These are phyloP conservation scores for Tripterygium wilfordii DNA, from an alignment of 177 flowering plant genomes.

Conservation along the genomic window DNA sequence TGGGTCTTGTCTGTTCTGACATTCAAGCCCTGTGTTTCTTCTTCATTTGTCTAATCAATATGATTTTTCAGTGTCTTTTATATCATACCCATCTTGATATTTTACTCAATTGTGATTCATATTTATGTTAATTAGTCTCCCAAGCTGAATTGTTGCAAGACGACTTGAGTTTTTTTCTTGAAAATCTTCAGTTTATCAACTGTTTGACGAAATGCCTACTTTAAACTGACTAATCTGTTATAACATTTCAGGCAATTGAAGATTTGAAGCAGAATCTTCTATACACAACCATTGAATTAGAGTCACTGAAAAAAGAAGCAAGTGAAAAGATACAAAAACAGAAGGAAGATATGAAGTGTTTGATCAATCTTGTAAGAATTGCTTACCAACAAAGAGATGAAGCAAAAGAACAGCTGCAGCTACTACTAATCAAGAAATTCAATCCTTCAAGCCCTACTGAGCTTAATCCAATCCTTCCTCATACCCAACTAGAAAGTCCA, in stretches of 20 bases:
- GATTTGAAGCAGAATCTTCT: conserved; percentile 51
- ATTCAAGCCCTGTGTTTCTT: not conserved
- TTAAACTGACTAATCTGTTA: conserved; percentile 1
- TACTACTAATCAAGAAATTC: conserved; percentile 27
- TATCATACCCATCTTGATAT: no score
- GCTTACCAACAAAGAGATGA: conserved; percentile 80
- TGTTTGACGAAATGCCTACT: not conserved
- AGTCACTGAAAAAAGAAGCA: conserved; percentile 37
- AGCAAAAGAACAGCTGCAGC: conserved; percentile 60
- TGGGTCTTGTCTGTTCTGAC: not conserved
- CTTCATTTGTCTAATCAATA: no score
- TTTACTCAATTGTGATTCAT: no score
- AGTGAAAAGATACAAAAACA: conserved; percentile 33
- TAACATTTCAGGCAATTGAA: conserved; percentile 34
- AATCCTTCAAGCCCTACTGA: conserved; percentile 20
- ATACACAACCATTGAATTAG: conserved; percentile 38
- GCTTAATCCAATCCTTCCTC: conserved; percentile 7
- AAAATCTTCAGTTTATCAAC: no score
- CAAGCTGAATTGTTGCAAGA: no score
- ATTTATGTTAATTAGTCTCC: no score
- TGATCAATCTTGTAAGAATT: conserved; percentile 37
- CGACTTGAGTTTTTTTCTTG: no score
- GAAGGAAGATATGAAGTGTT: conserved; percentile 38
- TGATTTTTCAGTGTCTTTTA: no score
- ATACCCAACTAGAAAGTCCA: conserved; percentile 20